Evolutionary conservation across 192 early-diverging fungal genomes (phyloP).

Genomic region (Umbelopsis vinacea): DNA sequence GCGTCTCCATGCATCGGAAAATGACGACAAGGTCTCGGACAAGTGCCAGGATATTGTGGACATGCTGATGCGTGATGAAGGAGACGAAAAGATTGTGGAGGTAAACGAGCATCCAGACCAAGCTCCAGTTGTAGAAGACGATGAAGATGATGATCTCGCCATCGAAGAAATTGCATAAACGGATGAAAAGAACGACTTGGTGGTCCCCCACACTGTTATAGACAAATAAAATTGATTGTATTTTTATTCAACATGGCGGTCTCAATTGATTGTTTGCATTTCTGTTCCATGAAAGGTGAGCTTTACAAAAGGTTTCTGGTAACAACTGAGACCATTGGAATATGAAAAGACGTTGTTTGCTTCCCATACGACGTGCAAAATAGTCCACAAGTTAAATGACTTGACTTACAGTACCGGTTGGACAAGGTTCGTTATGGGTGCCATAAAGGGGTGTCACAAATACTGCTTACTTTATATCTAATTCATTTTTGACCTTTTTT

Average conservation of each 20-base stretch:
- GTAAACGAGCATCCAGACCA: neutral
- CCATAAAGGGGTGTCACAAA: too few species aligned
- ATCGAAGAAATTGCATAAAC: conserved; percentile 47
- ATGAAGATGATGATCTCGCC: conserved; percentile 37
- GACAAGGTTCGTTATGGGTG: too few species aligned
- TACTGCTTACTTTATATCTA: too few species aligned
- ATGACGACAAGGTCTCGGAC: conserved; percentile 70
- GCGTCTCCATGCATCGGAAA: conserved; percentile 79
- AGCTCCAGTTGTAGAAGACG: conserved; percentile 20
- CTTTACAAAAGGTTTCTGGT: too few species aligned
- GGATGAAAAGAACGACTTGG: neutral
- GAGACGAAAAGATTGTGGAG: conserved; percentile 34
- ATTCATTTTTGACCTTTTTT: too few species aligned
- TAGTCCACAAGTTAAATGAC: too few species aligned
- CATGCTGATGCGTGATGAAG: conserved; percentile 82
- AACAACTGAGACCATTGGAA: too few species aligned
- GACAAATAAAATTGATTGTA: neutral
- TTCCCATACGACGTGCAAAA: too few species aligned
- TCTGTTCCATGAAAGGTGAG: too few species aligned
- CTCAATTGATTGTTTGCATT: too few species aligned
- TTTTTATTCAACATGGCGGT: neutral
- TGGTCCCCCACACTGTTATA: neutral
- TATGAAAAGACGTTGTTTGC: too few species aligned
- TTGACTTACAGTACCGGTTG: too few species aligned
- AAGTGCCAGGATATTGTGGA: conserved; percentile 81